These are phyloP conservation scores for Termitomyces sp. DNA, from an alignment of 768 basidiomycete genomes.

Conservation along the genomic window DNA sequence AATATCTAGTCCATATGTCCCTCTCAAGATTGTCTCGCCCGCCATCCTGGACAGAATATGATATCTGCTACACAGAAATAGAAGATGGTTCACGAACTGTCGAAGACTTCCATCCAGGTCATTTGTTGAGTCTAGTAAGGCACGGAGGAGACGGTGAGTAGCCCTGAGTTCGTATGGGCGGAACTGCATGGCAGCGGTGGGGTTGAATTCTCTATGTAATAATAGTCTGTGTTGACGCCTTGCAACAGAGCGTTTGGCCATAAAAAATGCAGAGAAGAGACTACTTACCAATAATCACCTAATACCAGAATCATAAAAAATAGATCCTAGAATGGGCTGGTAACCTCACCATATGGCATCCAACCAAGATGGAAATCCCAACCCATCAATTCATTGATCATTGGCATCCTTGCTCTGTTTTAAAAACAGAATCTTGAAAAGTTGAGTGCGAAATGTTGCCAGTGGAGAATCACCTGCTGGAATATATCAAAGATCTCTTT, in stretches of 20 bases:
- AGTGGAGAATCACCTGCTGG: not conserved
- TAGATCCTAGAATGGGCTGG: not conserved
- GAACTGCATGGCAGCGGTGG: constrained; percentile 12
- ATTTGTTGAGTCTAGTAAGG: constrained; percentile 16
- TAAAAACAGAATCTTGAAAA: not conserved
- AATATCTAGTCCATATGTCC: constrained; percentile 29
- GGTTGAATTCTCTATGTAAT: constrained; percentile 19
- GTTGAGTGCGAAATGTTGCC: not conserved
- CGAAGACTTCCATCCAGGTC: constrained; percentile 9
- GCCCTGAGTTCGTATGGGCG: constrained; percentile 17
- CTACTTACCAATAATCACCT: constrained; percentile 9
- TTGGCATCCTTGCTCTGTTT: constrained; percentile 10
- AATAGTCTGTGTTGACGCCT: constrained; percentile 21
- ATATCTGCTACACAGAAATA: not conserved
- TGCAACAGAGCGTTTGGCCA: not conserved
- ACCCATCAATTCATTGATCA: constrained; percentile 20
- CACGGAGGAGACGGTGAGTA: constrained; percentile 18
- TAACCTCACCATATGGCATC: constrained; percentile 12
- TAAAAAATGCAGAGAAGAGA: not conserved
- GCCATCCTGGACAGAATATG: constrained; percentile 7
- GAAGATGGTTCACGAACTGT: constrained; percentile 5
- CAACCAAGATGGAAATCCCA: constrained; percentile 14
- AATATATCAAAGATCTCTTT: constrained; percentile 19
- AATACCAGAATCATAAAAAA: not conserved
- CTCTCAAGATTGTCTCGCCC: constrained; percentile 23